Evolutionary conservation across 495 filamentous ascomycete genomes (phyloP).

Genomic region (Choiromyces venosus): DNA sequence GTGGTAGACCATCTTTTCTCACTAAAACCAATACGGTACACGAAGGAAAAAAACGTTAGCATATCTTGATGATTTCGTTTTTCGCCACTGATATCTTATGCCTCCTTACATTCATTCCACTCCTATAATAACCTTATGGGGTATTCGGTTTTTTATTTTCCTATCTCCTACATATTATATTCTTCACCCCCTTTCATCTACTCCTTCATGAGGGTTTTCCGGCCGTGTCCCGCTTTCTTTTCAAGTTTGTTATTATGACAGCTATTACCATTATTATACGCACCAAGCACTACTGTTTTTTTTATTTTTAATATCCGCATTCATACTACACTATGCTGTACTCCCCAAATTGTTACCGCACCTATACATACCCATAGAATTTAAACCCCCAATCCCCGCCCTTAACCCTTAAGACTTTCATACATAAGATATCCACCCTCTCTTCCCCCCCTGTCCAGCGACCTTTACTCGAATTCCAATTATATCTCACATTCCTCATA

Average conservation of each 20-base stretch:
- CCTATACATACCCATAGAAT: background rate
- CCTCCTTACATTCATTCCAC: background rate
- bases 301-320: background rate
- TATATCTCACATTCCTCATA: slow-evolving; percentile 39
- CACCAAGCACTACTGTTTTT: background rate
- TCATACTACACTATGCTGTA: background rate
- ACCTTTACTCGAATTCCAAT: slow-evolving; percentile 40
- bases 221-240: background rate
- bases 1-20: background rate
- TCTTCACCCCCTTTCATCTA: background rate
- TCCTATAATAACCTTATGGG: background rate
- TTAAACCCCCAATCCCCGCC: background rate
- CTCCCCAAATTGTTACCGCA: slow-evolving; percentile 2
- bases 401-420: background rate
- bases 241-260: background rate
- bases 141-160: background rate
- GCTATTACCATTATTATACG: background rate
- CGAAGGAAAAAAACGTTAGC: background rate
- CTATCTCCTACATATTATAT: background rate
- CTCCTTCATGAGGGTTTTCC: background rate
- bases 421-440: slow-evolving; percentile 4
- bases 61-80: background rate
- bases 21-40: background rate
- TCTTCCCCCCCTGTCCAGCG: slow-evolving; percentile 33
- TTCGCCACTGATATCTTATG: background rate